These are phyloP conservation scores for Xylariaceae sp. DNA, from an alignment of 2,329 filamentous ascomycete species.

Conservation along the genomic window DNA sequence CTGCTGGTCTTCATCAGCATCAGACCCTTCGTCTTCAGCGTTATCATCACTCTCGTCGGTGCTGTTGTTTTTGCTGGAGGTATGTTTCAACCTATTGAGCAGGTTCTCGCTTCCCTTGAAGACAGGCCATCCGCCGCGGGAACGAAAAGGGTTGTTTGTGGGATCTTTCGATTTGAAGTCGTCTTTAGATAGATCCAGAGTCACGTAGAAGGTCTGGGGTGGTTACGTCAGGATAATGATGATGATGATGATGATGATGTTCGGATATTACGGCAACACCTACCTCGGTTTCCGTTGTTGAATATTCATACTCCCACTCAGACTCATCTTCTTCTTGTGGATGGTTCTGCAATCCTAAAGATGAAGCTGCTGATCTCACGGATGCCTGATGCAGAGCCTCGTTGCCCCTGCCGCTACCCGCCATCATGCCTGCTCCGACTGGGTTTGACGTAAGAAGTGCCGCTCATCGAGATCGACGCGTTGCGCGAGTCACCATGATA, in stretches of 20 bases:
- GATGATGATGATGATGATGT: too few species aligned
- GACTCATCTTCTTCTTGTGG: conserved; percentile 47
- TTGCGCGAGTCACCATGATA: too few species aligned
- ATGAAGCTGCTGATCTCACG: conserved; percentile 6
- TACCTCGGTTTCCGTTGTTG: conserved; percentile 59
- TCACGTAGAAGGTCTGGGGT: conserved; percentile 59
- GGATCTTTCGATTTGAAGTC: conserved; percentile 49
- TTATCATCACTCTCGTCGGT: conserved; percentile 15
- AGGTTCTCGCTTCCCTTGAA: conserved; percentile 31
- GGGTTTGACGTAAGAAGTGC: conserved; percentile 14
- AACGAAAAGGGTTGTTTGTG: conserved; percentile 26
- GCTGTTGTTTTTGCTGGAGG: conserved; percentile 14
- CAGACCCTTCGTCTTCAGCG: conserved; percentile 20
- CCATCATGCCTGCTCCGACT: conserved; percentile 24
- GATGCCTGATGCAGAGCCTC: conserved; percentile 16
- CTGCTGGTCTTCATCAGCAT: conserved; percentile 8
- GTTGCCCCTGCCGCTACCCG: conserved; percentile 20
- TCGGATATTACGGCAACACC: not conserved
- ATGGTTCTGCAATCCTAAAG: conserved; percentile 1
- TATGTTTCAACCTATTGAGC: conserved; percentile 18
- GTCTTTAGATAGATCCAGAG: conserved; percentile 58
- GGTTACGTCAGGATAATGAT: too few species aligned
- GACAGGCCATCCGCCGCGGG: conserved; percentile 44
- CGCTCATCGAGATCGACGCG: too few species aligned
- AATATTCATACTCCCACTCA: conserved; percentile 67